Conservation (phyloP, 805 yeast species). For the Saturnispora zaruensis region DNA sequence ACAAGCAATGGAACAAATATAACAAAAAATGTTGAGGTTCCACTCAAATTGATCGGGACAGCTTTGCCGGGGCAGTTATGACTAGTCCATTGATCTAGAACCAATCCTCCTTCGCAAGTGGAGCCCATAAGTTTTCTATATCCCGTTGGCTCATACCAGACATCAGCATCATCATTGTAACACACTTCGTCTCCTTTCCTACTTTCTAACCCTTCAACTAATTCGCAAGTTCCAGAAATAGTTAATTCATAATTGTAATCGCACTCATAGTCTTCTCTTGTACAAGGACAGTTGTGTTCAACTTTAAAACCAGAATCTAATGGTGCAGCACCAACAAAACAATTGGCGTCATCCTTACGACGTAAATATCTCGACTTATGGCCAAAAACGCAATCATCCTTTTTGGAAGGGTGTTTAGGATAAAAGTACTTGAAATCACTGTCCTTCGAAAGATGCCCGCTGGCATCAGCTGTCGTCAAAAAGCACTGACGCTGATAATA, state of each 20-base stretch:
- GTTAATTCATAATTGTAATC: conserved; percentile 74
- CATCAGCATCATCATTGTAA: conserved; percentile 42
- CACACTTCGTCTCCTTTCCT: conserved; percentile 59
- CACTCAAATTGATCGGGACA: conserved; percentile 46
- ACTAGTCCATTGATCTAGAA: conserved; percentile 55
- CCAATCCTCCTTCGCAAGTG: conserved; percentile 76
- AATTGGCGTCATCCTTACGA: conserved; percentile 48
- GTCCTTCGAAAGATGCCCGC: conserved; percentile 4
- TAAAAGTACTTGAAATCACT: conserved; percentile 60
- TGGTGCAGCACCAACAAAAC: conserved; percentile 64
- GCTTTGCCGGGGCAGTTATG: conserved; percentile 86
- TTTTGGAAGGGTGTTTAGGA: conserved; percentile 46
- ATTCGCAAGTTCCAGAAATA: conserved; percentile 73
- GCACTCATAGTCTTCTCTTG: conserved; percentile 86
- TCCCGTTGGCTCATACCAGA: conserved; percentile 85
- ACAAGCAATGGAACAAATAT: conserved; percentile 50
- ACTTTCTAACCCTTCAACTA: conserved; percentile 67
- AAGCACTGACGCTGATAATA: conserved; percentile 48
- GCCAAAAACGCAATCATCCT: conserved; percentile 59
- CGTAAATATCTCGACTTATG: conserved; percentile 55
- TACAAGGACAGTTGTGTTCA: conserved; percentile 67
- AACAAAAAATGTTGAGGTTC: conserved; percentile 44
- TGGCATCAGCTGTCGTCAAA: conserved; percentile 28
- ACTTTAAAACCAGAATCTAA: conserved; percentile 48
- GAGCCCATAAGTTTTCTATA: conserved; percentile 80